Conservation (phyloP, 345 rosid genomes). For the Cardiospermum halicacabum region DNA sequence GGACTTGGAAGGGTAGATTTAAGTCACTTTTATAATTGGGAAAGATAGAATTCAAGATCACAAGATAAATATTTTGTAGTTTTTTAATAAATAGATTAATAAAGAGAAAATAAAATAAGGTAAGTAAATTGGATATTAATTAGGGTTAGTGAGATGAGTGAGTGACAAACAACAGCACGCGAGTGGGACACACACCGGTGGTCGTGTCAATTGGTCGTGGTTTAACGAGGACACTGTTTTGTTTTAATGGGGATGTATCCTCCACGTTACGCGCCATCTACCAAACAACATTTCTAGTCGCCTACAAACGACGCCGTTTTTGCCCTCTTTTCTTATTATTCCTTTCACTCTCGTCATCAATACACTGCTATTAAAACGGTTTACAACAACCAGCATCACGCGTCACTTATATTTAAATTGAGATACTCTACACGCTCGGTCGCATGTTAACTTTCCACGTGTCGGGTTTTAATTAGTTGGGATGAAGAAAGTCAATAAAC, state of each 20-base stretch:
- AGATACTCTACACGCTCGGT: not conserved
- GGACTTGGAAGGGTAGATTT: too few relatives aligned
- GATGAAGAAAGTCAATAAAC: not conserved
- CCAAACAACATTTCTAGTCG: not conserved
- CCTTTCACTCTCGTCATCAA: not conserved
- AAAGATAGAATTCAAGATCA: too few relatives aligned
- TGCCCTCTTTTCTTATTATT: not conserved
- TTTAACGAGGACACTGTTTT: not conserved
- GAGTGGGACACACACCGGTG: too few relatives aligned
- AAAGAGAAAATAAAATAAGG: too few relatives aligned
- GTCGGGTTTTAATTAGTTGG: not conserved
- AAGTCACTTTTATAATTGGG: too few relatives aligned
- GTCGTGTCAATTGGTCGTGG: not conserved
- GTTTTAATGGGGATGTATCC: not conserved
- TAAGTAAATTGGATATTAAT: too few relatives aligned
- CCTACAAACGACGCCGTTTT: not conserved
- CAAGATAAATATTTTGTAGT: too few relatives aligned
- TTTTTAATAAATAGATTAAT: too few relatives aligned
- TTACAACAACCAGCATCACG: conserved; percentile 10
- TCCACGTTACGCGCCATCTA: conserved; percentile 1
- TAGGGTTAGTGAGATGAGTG: too few relatives aligned
- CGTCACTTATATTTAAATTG: conserved; percentile 11
- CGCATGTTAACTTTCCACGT: not conserved
- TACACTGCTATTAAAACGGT: conserved; percentile 9
- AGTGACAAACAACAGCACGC: too few relatives aligned